These are phyloP conservation scores for Phoenix roebelenii DNA, from an alignment of 176 grass and related monocot genomes.

Conservation along the genomic window DNA sequence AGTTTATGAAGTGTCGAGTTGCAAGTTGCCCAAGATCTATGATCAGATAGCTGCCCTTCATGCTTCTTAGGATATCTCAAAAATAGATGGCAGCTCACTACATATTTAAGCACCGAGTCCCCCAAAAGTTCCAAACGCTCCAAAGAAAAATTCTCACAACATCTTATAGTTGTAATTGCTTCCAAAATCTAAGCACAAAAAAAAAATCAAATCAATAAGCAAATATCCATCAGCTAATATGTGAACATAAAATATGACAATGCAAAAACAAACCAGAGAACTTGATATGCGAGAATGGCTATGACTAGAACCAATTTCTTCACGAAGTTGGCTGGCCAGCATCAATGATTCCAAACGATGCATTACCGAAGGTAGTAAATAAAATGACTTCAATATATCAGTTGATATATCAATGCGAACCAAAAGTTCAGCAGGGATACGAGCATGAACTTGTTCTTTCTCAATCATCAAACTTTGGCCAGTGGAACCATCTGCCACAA, in stretches of 20 bases:
- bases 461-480: conserved; percentile 32
- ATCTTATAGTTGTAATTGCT: conserved; percentile 7
- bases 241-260: not conserved
- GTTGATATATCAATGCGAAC: conserved; percentile 1
- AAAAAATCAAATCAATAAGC: not conserved
- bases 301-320: not conserved
- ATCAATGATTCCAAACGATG: conserved; percentile 3
- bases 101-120: conserved; percentile 1
- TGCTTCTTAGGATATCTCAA: conserved; percentile 9
- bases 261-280: not conserved
- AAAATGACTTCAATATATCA: conserved; percentile 9
- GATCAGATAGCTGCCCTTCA: conserved; percentile 1
- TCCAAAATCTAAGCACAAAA: conserved; percentile 1
- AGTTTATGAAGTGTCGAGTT: conserved; percentile 7
- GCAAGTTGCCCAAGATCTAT: not conserved
- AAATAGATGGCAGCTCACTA: not conserved
- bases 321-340: conserved; percentile 4
- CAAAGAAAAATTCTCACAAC: conserved; percentile 5
- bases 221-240: not conserved
- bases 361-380: conserved; percentile 9
- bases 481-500: conserved; percentile 36
- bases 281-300: not conserved
- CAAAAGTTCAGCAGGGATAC: conserved; percentile 3
- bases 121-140: conserved; percentile 7
- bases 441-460: conserved; percentile 34